phyloP scores from a whole-genome alignment of 768 basidiomycete species.

The Rhizopogon vinicolor region DNA sequence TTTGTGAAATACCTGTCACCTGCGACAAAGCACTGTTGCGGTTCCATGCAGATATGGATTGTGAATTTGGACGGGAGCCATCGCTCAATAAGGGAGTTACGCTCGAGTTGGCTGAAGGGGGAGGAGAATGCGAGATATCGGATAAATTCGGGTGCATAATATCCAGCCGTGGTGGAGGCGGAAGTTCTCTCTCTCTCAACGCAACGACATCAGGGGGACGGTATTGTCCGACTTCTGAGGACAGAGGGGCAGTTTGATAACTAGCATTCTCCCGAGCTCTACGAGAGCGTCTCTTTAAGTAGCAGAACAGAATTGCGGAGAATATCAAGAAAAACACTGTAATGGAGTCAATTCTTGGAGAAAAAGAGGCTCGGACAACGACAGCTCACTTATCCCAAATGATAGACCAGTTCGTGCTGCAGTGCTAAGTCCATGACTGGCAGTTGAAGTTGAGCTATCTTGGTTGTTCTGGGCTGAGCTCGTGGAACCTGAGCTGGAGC shows the following conservation, averaged over 20 bases:
- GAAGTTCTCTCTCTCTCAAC: background rate
- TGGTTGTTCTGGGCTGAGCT: slow-evolving; percentile 1
- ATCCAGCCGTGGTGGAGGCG: background rate
- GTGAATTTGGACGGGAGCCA: background rate
- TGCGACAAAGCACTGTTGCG: slow-evolving; percentile 4
- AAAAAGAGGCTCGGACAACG: background rate
- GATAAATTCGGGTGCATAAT: background rate
- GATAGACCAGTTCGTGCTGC: slow-evolving; percentile 22
- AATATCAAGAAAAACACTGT: slow-evolving; percentile 4
- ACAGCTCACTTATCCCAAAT: slow-evolving; percentile 18
- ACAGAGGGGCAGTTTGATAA: background rate
- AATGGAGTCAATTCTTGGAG: background rate
- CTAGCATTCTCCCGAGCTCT: background rate
- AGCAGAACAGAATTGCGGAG: background rate
- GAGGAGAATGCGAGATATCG: background rate
- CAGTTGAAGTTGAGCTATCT: background rate
- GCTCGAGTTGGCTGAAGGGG: background rate
- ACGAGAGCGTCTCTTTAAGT: slow-evolving; percentile 5
- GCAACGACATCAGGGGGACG: background rate
- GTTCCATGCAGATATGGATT: slow-evolving; percentile 1
- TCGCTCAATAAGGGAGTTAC: background rate
- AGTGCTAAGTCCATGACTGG: slow-evolving; percentile 7
- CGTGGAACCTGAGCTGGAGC: background rate
- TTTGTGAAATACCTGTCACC: background rate
- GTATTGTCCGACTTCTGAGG: slow-evolving; percentile 7